phyloP scores from a whole-genome alignment of 2,329 filamentous ascomycete species.

The Fusarium lateritium region DNA sequence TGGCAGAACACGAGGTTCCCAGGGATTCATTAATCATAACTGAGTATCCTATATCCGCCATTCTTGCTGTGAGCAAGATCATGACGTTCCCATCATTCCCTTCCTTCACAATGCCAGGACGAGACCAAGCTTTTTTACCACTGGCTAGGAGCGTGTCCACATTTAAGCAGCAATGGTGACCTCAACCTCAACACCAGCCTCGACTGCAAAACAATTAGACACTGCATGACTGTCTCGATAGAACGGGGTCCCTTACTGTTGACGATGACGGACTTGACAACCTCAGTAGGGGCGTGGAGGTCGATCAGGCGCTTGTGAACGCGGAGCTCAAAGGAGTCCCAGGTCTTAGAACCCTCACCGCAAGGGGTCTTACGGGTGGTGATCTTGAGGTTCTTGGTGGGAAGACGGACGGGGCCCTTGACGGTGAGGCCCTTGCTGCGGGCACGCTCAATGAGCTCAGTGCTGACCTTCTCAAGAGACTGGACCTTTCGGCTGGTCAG shows the following conservation, averaged over 20 bases:
- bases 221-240: neutral
- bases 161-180: constrained; percentile 83
- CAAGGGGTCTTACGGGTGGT: constrained; percentile 99
- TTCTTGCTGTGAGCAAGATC: constrained; percentile 33
- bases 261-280: constrained; percentile 96
- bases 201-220: constrained; percentile 61
- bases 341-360: constrained; percentile 99
- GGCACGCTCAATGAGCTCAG: constrained; percentile 97
- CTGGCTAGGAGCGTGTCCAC: constrained; percentile 22
- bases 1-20: constrained; percentile 40
- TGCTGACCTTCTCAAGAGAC: constrained; percentile 97
- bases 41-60: constrained; percentile 42
- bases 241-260: constrained; percentile 68
- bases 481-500: constrained; percentile 94
- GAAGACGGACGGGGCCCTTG: constrained; percentile 98
- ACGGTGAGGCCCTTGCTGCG: constrained; percentile 98
- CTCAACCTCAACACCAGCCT: constrained; percentile 93
- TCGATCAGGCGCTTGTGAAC: constrained; percentile 99
- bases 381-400: constrained; percentile 97
- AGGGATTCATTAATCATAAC: constrained; percentile 44
- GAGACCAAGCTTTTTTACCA: constrained; percentile 13
- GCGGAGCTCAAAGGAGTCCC: constrained; percentile 99
- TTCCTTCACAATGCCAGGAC: constrained; percentile 44
- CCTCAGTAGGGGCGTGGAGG: constrained; percentile 97
- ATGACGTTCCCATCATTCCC: constrained; percentile 41